A percentile compares a stretch with the other conserved stretches of the same genome.
phyloP scores from a whole-genome alignment of 148 eudicot species.

The Heliamphora exappendiculata region DNA sequence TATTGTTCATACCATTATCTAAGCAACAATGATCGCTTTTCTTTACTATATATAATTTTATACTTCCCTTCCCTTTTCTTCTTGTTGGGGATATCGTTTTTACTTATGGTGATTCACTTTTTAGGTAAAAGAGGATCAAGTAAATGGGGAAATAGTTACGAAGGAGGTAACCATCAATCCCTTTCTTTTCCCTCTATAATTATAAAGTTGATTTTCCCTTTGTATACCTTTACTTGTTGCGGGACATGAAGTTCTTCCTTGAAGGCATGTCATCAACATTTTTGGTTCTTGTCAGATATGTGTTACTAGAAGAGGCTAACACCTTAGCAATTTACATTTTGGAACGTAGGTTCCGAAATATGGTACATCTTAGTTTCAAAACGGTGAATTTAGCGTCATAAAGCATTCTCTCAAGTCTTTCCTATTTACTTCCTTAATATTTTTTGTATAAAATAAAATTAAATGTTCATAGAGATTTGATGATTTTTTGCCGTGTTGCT shows the following conservation, averaged over 20 bases:
- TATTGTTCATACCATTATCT: background rate
- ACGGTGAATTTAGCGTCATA: no score
- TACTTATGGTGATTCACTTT: background rate
- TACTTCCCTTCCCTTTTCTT: background rate
- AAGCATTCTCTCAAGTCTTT: no score
- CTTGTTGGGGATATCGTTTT: background rate
- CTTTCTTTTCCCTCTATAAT: background rate
- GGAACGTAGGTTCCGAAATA: no score
- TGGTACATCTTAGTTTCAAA: no score
- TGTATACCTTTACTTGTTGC: background rate
- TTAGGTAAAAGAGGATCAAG: constrained; percentile 10
- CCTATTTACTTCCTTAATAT: no score
- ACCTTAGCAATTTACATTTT: no score
- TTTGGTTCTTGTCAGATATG: background rate
- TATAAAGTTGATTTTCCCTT: background rate
- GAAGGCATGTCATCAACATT: background rate
- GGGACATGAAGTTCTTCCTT: background rate
- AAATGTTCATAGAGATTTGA: no score
- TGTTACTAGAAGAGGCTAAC: no score
- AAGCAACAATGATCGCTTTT: background rate
- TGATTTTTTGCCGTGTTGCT: no score
- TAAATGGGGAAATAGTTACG: constrained; percentile 5
- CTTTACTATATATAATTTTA: background rate
- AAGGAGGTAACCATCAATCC: constrained; percentile 17
- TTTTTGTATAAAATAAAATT: no score